These are phyloP conservation scores for Sparassis latifolia DNA, from an alignment of 1,284 basidiomycete genomes.

Conservation along the genomic window DNA sequence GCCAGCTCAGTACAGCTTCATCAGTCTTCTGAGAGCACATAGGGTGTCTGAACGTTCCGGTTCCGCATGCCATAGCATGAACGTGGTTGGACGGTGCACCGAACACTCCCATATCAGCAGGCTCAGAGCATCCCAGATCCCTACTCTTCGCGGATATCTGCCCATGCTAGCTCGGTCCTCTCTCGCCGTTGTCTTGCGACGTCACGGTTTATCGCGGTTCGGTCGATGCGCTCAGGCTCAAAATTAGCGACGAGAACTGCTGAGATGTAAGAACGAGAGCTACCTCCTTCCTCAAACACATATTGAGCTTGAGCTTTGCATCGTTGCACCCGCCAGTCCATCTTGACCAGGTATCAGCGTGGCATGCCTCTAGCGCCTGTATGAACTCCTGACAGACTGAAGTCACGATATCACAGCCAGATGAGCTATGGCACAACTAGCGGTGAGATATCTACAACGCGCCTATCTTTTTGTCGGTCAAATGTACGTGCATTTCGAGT, in stretches of 20 bases:
- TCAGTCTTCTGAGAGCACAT: too few relatives aligned
- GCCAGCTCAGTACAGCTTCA: too few relatives aligned
- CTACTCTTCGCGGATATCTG: conserved; percentile 47
- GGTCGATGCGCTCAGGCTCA: conserved; percentile 44
- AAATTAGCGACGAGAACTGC: background rate
- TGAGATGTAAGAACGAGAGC: conserved; percentile 13
- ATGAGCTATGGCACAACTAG: conserved; percentile 10
- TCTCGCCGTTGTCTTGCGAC: conserved; percentile 52
- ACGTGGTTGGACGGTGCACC: too few relatives aligned
- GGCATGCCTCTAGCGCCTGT: conserved; percentile 64
- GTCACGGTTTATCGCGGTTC: conserved; percentile 66
- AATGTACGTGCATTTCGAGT: conserved; percentile 58
- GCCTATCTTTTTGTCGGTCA: conserved; percentile 67
- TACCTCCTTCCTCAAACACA: conserved; percentile 76
- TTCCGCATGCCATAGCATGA: too few relatives aligned
- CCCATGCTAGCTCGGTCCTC: conserved; percentile 53
- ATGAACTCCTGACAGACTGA: conserved; percentile 70
- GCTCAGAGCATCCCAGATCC: too few relatives aligned
- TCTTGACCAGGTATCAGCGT: conserved; percentile 52
- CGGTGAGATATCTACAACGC: conserved; percentile 13
- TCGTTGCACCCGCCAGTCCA: conserved; percentile 70
- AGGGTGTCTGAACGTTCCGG: too few relatives aligned
- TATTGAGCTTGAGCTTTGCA: conserved; percentile 64
- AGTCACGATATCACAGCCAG: background rate
- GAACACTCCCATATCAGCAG: too few relatives aligned